A percentile compares a stretch with the other conserved stretches of the same genome.
Evolutionary conservation across 176 grass and related monocot genomes (phyloP).

Genomic region (Rhipidocladum racemiflorum): DNA sequence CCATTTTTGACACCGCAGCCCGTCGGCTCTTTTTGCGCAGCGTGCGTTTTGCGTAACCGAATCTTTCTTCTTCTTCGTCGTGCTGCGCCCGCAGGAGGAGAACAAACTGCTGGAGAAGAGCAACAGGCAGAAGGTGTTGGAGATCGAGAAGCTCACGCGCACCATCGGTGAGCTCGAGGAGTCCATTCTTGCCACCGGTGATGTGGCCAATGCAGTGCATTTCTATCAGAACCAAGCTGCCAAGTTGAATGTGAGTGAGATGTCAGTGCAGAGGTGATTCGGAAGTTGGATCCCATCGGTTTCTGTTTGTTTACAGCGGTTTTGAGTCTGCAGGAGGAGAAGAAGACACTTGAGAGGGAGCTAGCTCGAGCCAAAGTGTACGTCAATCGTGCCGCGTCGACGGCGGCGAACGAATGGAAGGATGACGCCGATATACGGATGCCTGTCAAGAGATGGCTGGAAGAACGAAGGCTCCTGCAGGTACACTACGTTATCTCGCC

Average conservation of each 20-base stretch:
- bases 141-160: slow-evolving; percentile 77
- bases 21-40: neutral
- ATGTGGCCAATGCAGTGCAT: slow-evolving; percentile 48
- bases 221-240: slow-evolving; percentile 62
- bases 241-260: slow-evolving; percentile 56
- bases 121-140: slow-evolving; percentile 65
- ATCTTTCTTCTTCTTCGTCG: neutral
- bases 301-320: slow-evolving; percentile 2
- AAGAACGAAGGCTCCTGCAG: slow-evolving; percentile 79
- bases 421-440: slow-evolving; percentile 64
- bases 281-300: neutral
- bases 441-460: slow-evolving; percentile 87
- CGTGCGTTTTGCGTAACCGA: neutral
- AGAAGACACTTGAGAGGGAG: slow-evolving; percentile 86
- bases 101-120: slow-evolving; percentile 82
- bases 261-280: neutral
- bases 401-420: slow-evolving; percentile 76
- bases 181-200: slow-evolving; percentile 55
- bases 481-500: slow-evolving; percentile 14
- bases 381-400: slow-evolving; percentile 63
- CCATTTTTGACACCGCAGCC: neutral
- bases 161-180: slow-evolving; percentile 79
- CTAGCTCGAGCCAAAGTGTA: slow-evolving; percentile 74
- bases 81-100: slow-evolving; percentile 52
- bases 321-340: slow-evolving; percentile 59